Evolutionary conservation across 2,329 filamentous ascomycete species (phyloP).

Genomic region (Exophiala oligosperma): DNA sequence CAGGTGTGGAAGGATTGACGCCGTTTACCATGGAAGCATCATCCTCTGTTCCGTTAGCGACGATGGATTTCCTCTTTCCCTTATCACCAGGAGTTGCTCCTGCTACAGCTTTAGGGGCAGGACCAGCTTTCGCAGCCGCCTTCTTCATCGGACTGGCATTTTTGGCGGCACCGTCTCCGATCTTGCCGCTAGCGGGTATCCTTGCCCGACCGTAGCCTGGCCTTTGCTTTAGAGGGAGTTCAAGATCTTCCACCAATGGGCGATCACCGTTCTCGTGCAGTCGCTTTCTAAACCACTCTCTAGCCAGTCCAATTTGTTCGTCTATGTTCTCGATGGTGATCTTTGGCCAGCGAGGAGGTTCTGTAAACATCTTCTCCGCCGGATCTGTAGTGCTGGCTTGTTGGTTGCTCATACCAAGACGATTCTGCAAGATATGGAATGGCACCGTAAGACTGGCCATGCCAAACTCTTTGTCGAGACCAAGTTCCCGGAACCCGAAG

Average conservation of each 20-base stretch:
- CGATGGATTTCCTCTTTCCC: constrained; percentile 25
- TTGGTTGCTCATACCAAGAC: constrained; percentile 76
- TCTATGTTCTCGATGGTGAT: constrained; percentile 77
- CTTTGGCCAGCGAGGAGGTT: constrained; percentile 70
- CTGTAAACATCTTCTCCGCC: constrained; percentile 53
- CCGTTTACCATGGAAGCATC: constrained; percentile 24
- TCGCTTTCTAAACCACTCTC: constrained; percentile 88
- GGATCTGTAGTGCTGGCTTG: constrained; percentile 12
- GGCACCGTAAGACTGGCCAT: constrained; percentile 86
- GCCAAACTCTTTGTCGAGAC: constrained; percentile 87
- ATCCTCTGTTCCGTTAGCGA: constrained; percentile 16
- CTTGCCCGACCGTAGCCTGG: constrained; percentile 44
- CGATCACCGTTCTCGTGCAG: constrained; percentile 80
- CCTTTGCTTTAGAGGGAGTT: constrained; percentile 88
- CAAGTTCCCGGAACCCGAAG: constrained; percentile 95
- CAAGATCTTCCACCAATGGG: constrained; percentile 88
- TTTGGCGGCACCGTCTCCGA: constrained; percentile 36
- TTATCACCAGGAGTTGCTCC: constrained; percentile 22
- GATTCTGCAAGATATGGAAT: constrained; percentile 87
- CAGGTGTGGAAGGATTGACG: constrained; percentile 17
- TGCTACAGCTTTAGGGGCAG: constrained; percentile 12
- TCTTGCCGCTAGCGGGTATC: constrained; percentile 49
- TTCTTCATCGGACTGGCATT: constrained; percentile 44
- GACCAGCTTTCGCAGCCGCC: constrained; percentile 28
- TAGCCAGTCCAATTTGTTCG: constrained; percentile 80